Base-by-base conservation (phyloP, 129 eudicot species). In the Deinandra increscens region DNA sequence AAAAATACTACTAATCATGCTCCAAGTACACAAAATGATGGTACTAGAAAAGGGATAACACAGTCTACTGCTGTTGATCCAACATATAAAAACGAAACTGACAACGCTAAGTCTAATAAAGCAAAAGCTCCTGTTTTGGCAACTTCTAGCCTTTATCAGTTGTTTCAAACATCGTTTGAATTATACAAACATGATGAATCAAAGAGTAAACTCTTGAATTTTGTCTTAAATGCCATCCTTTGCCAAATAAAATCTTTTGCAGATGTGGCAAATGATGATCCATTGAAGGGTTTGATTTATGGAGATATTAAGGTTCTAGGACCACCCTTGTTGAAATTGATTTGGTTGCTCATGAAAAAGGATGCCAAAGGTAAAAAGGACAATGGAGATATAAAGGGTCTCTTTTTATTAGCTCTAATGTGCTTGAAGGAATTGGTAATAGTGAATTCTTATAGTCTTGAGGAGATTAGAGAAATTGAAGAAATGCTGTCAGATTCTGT, bases 241-340 rank as follows among this genome's bases (percentile, higher is more conserved):
- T 79, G 73, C 43, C 88, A 78, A 33, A 77, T 86, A 45, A 84
- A 81, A 54, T 80, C 81, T n/a, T 78, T 68, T 68, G 74, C 83
- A 31, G 39, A 26, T 59, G 76, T 56, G 80, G 85, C 84, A 29
- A 84, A 82, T 68, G 81, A 86, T 45, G 86, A 82, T 70, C 81
- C 86, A 9, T 33, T 84, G 49, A 86, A 76, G 76, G 73, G 59
- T 43, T 89, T 89, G 83, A 64, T 86, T 49, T 82, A 75, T 70
- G 96, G 94, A 42, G 90, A 89, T 41, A 78, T 86, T 68, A 84
- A 80, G 80, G 66, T 75, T 64, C 78, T 89, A 51, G 90, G 91
- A 19, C 86, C 96, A 41, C 86, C 86, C 11, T 6, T 89, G 66
- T 61, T 84, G 77, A 84, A 76, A 70, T 23, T 79, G 73, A 63